phyloP scores from a whole-genome alignment of 1,284 basidiomycete genomes.

The Xerocomus nothofagi region DNA sequence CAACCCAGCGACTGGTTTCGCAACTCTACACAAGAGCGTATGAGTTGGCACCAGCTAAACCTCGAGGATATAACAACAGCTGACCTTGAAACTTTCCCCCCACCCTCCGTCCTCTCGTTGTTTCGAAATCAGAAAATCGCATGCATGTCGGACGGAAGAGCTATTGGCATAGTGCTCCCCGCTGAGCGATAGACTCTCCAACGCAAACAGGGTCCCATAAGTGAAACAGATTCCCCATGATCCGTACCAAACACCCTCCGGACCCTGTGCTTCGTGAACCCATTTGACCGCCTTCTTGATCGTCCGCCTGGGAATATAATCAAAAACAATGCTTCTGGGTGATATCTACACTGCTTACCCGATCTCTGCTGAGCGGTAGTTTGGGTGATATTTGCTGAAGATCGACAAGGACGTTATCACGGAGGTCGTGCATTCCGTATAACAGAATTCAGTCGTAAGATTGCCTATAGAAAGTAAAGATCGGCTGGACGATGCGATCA shows the following conservation, averaged over 20 bases:
- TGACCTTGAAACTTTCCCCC: constrained; percentile 97
- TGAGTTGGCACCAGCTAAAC: background rate
- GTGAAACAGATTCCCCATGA: constrained; percentile 98
- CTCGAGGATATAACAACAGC: constrained; percentile 21
- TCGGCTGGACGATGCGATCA: constrained; percentile 4
- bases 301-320: constrained; percentile 43
- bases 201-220: constrained; percentile 94
- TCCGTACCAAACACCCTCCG: constrained; percentile 95
- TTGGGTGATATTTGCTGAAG: constrained; percentile 79
- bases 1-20: constrained; percentile 77
- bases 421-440: constrained; percentile 96
- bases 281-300: constrained; percentile 77
- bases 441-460: constrained; percentile 93
- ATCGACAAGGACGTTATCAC: constrained; percentile 84
- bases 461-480: constrained; percentile 39
- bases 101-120: constrained; percentile 95
- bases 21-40: constrained; percentile 64
- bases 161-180: constrained; percentile 91
- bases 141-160: constrained; percentile 68
- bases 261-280: constrained; percentile 78
- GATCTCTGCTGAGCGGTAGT: constrained; percentile 82
- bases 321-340: background rate
- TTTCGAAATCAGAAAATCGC: constrained; percentile 81
- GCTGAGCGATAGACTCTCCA: constrained; percentile 87
- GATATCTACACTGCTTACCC: constrained; percentile 48